Conservation (phyloP, 257 asterid species). For the Leonotis leonurus region DNA sequence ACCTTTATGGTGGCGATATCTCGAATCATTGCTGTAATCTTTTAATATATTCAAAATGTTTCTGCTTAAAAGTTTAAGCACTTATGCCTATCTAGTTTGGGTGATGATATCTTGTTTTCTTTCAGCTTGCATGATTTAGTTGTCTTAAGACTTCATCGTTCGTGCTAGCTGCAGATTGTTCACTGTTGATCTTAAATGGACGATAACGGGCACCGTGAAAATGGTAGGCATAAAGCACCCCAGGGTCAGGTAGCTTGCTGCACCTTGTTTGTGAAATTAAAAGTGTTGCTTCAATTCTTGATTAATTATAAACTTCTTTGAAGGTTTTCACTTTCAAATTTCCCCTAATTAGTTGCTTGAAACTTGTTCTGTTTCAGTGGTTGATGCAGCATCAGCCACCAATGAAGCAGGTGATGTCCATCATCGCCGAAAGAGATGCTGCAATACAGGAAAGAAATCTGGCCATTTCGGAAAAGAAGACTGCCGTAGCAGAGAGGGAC, state of each 20-base stretch:
- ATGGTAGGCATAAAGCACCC: constrained; percentile 79
- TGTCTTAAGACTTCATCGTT: constrained; percentile 8
- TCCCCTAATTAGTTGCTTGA: background rate
- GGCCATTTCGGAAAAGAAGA: constrained; percentile 83
- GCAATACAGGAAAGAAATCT: constrained; percentile 89
- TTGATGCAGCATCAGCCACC: constrained; percentile 95
- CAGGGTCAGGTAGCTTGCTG: constrained; percentile 61
- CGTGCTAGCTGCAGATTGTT: constrained; percentile 6
- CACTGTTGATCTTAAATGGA: constrained; percentile 46
- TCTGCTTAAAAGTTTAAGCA: background rate
- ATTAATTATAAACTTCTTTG: background rate
- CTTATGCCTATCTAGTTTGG: background rate
- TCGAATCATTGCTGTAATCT: background rate
- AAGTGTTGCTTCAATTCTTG: background rate
- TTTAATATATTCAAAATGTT: background rate
- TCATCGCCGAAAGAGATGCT: constrained; percentile 92
- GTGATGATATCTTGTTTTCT: constrained; percentile 1
- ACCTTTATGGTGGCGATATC: background rate
- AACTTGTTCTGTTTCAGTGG: constrained; percentile 51
- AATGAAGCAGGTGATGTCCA: constrained; percentile 89
- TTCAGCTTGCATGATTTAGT: constrained; percentile 15
- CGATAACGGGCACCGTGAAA: constrained; percentile 74
- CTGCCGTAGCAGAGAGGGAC: constrained; percentile 88
- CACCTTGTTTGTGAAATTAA: background rate
- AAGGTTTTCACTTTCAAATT: background rate